Conservation (phyloP, 176 grass and related monocot species). For the Pharus latifolius region DNA sequence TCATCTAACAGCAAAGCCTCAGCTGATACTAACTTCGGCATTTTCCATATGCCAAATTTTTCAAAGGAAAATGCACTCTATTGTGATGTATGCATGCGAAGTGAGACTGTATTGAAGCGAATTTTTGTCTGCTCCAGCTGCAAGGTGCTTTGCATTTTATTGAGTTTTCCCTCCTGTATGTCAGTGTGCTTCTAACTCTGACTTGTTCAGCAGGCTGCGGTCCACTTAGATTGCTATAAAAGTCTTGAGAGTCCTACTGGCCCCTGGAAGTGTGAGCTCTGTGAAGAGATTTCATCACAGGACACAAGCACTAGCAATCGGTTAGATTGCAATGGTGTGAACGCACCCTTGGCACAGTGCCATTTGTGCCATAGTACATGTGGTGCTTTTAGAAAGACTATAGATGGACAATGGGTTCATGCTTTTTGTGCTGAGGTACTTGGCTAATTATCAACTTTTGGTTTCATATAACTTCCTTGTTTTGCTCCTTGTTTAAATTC, state of each 20-base stretch:
- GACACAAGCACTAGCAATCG: slow-evolving; percentile 22
- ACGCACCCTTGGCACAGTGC: slow-evolving; percentile 34
- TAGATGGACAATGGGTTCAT: slow-evolving; percentile 81
- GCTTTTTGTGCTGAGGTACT: slow-evolving; percentile 98
- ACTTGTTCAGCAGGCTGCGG: slow-evolving; percentile 57
- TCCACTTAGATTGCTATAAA: slow-evolving; percentile 91
- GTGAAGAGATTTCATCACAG: slow-evolving; percentile 43
- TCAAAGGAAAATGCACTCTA: slow-evolving; percentile 68
- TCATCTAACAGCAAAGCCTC: slow-evolving; percentile 47
- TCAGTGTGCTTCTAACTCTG: slow-evolving; percentile 13
- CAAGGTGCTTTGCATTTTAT: slow-evolving; percentile 47
- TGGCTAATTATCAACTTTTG: slow-evolving; percentile 1
- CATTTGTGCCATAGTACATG: slow-evolving; percentile 58
- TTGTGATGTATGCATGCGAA: slow-evolving; percentile 85
- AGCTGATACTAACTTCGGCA: slow-evolving; percentile 44
- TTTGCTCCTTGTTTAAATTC: background rate
- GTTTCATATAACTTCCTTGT: background rate
- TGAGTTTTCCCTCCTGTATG: background rate
- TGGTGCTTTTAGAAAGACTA: slow-evolving; percentile 89
- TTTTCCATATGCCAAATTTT: slow-evolving; percentile 69
- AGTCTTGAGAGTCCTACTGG: slow-evolving; percentile 54
- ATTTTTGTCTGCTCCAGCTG: slow-evolving; percentile 95
- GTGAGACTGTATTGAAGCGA: slow-evolving; percentile 69
- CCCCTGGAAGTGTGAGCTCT: slow-evolving; percentile 90
- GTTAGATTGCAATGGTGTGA: slow-evolving; percentile 32